Evolutionary conservation across 2,329 filamentous ascomycete species (phyloP), one percentile per base, ranked within the genome.

Genomic region (Orbilia javanica): DNA sequence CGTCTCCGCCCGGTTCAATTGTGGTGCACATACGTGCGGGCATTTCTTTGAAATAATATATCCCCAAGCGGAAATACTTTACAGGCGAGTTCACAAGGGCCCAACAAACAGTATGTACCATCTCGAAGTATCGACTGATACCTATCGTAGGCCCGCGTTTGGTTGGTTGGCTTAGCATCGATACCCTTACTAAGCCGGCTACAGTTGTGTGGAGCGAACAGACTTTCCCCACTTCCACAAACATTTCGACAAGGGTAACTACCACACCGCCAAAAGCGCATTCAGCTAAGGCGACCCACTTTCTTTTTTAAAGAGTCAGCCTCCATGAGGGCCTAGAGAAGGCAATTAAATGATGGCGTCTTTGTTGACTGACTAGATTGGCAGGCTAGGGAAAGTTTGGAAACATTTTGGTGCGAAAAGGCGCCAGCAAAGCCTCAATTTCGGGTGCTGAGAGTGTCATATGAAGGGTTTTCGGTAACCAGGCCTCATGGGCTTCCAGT

Each of bases 261-360:
- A 60, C 68, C 72, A 48, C 73, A 78, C 67, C 62, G 74, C 74
- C 74, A 78, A 78, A 78, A 78, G 63, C 63, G 74, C 74, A 78
- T 69, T 78, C 73, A 78, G 74, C 74, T 69, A 71, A 74, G 70
- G 70, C 74, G 62, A 57, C 57, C 22, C 60, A 44, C 62, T 78
- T 72, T 72, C 55, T 68, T 72, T 72, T 68, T 78, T 36, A 52
- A 74, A 63, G 74, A 78, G 74, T 78, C 74, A 78, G 74, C 74
- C 74, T 68, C 67, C 42, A 78, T 67, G 66, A 70, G 42, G 50
- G 67, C 74, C 74, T 67, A 67, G 53, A 50, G 66, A 60, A 72
- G 62, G 67, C 53, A 78, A 78, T 78, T 78, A 72, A 78, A 78
- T 62, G 50, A 63, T 72, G 74, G 74, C 74, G 74, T 67, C 60